Evolutionary conservation across 352 stramenopile genomes (phyloP).

Genomic region (Thraustochytrium sp.): DNA sequence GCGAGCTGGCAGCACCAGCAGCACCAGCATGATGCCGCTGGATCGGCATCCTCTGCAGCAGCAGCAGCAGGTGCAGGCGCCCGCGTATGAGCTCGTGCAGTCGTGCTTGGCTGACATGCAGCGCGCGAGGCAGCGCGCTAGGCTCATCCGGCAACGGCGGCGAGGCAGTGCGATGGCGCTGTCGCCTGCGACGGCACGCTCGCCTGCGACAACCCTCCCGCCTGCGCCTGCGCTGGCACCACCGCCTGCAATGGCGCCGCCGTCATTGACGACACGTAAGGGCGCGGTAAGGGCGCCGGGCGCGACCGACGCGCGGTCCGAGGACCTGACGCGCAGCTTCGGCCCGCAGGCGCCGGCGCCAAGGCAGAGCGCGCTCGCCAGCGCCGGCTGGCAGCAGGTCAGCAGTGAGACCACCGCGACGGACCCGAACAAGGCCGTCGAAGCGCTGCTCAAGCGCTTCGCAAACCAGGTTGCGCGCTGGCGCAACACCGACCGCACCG

Average conservation of each 20-base stretch:
- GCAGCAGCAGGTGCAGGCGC: not conserved
- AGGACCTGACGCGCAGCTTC: not conserved
- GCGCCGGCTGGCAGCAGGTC: not conserved
- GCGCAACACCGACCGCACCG: not conserved
- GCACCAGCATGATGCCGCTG: not conserved
- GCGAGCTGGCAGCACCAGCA: no score
- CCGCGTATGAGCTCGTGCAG: not conserved
- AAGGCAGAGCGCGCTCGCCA: not conserved
- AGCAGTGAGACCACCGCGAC: not conserved
- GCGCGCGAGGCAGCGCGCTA: not conserved
- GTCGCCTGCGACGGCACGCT: not conserved
- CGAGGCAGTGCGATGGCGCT: not conserved
- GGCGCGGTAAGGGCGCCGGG: not conserved
- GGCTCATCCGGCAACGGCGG: not conserved
- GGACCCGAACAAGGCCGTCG: not conserved
- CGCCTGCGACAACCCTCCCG: not conserved
- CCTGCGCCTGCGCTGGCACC: no score
- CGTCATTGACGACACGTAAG: no score
- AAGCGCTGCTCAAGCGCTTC: not conserved
- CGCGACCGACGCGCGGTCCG: not conserved
- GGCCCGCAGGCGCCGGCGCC: not conserved
- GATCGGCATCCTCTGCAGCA: not conserved
- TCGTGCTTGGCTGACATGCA: not conserved
- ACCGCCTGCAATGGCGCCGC: no score
- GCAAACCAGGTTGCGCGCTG: conserved; percentile 10